Base-by-base conservation (phyloP, 192 early-diverging fungal genomes). In the Phlyctochytrium arcticum region DNA sequence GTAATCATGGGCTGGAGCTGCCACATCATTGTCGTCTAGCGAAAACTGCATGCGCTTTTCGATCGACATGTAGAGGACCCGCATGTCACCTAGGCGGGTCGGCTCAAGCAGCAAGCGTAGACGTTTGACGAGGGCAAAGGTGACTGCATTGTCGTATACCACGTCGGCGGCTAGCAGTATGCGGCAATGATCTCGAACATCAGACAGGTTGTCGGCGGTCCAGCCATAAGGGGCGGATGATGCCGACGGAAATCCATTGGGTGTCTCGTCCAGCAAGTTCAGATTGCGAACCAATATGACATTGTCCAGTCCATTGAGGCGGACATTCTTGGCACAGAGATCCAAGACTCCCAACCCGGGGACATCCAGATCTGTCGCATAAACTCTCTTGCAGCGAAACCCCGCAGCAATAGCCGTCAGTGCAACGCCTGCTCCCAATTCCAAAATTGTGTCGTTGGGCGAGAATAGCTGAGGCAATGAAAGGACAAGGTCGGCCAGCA, bases 21-120 rank as follows among this genome's bases (percentile, higher is more conserved):
- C 49, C 8, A 55, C 56, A 12, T 53, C 27, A 12, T 32, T 31
- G 19, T 75, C 74, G 23, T 53, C 50, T 4, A 57, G 2, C 19
- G 58, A 49, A 48, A 75, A 75, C 15, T 65, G 48, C 17, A 75
- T 42, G 10, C 73, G 62, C 36, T 53, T 71, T 47, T 75, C 73
- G 10, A 75, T 30, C 36, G 73, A 17, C 10, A 75, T n/a, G 34
- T 48, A 68, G 46, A 75, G 48, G 6, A 36, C 47, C 12, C 69
- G 65, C 7, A 19, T 33, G 37, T 55, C 32, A 17, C 26, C 36
- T 21, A 21, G n/a, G 61, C 24, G 0, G 1, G 44, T 54, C 37
- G 50, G 48, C 12, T 39, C 32, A 4, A 75, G 54, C 3, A 75
- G 36, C 6, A 51, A 29, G 2, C 47, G 56, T 44, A 75, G 39